These are phyloP conservation scores for Pseudogymnoascus sp. DNA, from an alignment of 2,329 filamentous ascomycete species.

Conservation along the genomic window DNA sequence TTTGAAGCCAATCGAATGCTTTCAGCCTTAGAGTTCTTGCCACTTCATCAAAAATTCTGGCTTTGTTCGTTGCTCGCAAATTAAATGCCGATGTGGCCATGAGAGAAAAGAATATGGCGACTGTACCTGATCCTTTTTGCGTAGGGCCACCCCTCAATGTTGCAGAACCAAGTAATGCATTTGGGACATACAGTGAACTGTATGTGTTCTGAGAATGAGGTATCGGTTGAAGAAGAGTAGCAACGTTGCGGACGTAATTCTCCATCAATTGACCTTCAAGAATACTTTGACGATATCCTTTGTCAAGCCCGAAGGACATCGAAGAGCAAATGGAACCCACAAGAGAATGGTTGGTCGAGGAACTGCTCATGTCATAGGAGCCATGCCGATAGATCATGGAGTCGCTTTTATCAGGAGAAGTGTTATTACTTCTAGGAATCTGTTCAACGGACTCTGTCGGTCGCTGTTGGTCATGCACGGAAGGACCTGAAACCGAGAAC, in stretches of 20 bases:
- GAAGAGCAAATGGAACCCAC: not conserved
- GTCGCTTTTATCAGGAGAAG: not conserved
- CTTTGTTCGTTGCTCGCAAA: not conserved
- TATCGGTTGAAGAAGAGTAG: not conserved
- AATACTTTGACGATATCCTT: not conserved
- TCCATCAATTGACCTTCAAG: not conserved
- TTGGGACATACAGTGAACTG: not conserved
- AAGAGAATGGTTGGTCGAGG: not conserved
- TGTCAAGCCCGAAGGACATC: not conserved
- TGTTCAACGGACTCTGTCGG: not conserved
- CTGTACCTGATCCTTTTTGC: not conserved
- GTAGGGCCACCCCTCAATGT: not conserved
- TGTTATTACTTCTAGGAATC: not conserved
- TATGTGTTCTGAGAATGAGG: not conserved
- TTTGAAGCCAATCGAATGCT: not conserved
- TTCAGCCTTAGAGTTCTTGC: not conserved
- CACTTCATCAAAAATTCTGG: not conserved
- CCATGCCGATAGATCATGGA: not conserved
- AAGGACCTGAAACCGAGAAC: not conserved
- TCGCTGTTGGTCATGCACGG: not conserved
- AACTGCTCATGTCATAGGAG: not conserved
- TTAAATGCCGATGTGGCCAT: not conserved
- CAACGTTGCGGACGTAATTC: not conserved
- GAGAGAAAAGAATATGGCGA: not conserved
- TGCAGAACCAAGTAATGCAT: not conserved